Base-by-base conservation (phyloP, 768 basidiomycete species). In the Amanita pseudoporphyria region DNA sequence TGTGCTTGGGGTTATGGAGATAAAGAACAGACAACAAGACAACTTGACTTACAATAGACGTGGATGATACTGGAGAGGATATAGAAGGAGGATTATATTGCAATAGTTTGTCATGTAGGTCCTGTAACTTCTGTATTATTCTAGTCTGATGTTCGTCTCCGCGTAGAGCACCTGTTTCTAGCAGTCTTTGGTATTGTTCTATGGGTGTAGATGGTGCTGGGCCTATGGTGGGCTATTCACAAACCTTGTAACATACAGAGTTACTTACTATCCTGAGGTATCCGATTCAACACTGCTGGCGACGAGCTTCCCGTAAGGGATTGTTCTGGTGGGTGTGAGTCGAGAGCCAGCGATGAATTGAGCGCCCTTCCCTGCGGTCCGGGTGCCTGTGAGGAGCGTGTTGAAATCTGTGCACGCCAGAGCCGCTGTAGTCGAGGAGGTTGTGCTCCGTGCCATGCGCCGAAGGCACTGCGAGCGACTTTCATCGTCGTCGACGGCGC, bases 71-170 rank as follows among this genome's bases (percentile, higher is more conserved):
- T 3, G 63, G 57, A 19, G 72, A 70, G 4, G 79, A 73, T 56
- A 89, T 68, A 35, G 66, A 67, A 3, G 86, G 86, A 9, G 87
- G 88, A 9, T 78, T 62, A 70, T 97, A 96, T 13, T 64, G 58
- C 45, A 72, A 61, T 45, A 99, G 70, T 42, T 79, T 71, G 54
- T 86, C 73, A 64, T 96, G 83, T 52, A 97, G 71, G 47, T 74
- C 66, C 67, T 98, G 87, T 14, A 99, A 73, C 55, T 82, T 81
- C 64, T 79, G 69, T 45, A 98, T 81, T 56, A 97, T 94, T 26
- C 76, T 74, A 22, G 81, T 81, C 64, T 99, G 95, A 67, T 91
- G 82, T 14, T 77, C 74, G 60, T 99, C 95, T 42, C 82, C 74
- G 19, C 77, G 74, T 45, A 99, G 68, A 3, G 73, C 63, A 22